These are phyloP conservation scores for Castanopsis chinensis DNA, from an alignment of 306 rosid genomes.

Conservation along the genomic window DNA sequence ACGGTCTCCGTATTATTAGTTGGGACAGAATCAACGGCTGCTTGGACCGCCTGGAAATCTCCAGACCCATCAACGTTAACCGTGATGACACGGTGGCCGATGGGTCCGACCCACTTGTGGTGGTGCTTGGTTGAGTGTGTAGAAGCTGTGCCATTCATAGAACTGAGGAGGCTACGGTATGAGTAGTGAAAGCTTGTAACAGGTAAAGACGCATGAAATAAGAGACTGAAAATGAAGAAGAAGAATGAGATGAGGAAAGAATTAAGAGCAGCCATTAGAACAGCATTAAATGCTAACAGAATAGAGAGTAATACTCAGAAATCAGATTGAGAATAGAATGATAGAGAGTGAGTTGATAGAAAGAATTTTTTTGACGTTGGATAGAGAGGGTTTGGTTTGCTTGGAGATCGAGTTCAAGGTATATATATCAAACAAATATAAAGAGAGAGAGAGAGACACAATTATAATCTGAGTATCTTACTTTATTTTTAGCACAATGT, in stretches of 20 bases:
- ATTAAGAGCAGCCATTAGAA: conserved; percentile 29
- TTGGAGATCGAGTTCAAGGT: neutral
- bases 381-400: neutral
- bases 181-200: neutral
- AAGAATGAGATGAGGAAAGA: neutral
- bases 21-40: conserved; percentile 65
- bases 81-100: conserved; percentile 53
- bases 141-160: neutral
- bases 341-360: neutral
- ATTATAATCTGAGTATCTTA: conserved; percentile 18
- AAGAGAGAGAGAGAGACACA: neutral
- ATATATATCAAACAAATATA: neutral
- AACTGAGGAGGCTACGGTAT: neutral
- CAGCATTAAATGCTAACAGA: conserved; percentile 19
- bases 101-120: conserved; percentile 64
- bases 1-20: conserved; percentile 55
- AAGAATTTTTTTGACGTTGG: neutral
- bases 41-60: conserved; percentile 65
- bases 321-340: neutral
- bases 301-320: neutral
- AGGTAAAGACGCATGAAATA: conserved; percentile 20
- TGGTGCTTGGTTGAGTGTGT: conserved; percentile 16
- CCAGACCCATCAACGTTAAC: conserved; percentile 62
- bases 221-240: conserved; percentile 14
- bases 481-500: neutral